phyloP scores from a whole-genome alignment of 306 rosid genomes.

The Cercis canadensis region DNA sequence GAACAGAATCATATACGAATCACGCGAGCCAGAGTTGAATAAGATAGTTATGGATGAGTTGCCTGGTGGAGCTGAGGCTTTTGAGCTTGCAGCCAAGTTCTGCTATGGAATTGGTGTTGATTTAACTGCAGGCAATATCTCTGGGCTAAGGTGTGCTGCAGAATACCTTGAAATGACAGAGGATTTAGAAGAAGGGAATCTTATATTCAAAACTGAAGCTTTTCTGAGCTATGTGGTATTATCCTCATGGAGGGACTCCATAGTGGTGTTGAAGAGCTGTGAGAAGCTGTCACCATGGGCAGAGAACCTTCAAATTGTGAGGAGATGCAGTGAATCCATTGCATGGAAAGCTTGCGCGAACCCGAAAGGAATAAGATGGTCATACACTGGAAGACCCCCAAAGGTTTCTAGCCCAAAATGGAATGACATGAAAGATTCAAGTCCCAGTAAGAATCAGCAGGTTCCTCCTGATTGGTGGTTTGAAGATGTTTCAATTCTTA shows the following conservation, averaged over 20 bases:
- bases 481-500: conserved; percentile 86
- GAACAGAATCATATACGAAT: conserved; percentile 78
- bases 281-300: conserved; percentile 98
- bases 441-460: conserved; percentile 77
- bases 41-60: conserved; percentile 78
- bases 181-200: conserved; percentile 95
- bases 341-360: conserved; percentile 99
- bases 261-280: conserved; percentile 87
- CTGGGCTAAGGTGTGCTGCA: conserved; percentile 95
- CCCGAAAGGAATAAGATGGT: conserved; percentile 95
- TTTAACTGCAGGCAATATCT: conserved; percentile 91
- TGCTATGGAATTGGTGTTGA: conserved; percentile 95
- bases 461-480: conserved; percentile 99
- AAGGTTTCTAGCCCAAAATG: conserved; percentile 79
- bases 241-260: conserved; percentile 97
- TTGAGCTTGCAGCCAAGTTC: conserved; percentile 89
- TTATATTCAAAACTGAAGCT: conserved; percentile 96
- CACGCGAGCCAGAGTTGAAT: conserved; percentile 64
- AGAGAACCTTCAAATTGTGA: conserved; percentile 88
- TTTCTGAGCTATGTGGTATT: conserved; percentile 95
- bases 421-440: conserved; percentile 80
- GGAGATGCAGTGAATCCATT: conserved; percentile 94
- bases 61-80: conserved; percentile 91
- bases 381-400: conserved; percentile 77
- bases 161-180: conserved; percentile 98